Base-by-base conservation (phyloP, 768 basidiomycete genomes). In the Roridomyces roridus region DNA sequence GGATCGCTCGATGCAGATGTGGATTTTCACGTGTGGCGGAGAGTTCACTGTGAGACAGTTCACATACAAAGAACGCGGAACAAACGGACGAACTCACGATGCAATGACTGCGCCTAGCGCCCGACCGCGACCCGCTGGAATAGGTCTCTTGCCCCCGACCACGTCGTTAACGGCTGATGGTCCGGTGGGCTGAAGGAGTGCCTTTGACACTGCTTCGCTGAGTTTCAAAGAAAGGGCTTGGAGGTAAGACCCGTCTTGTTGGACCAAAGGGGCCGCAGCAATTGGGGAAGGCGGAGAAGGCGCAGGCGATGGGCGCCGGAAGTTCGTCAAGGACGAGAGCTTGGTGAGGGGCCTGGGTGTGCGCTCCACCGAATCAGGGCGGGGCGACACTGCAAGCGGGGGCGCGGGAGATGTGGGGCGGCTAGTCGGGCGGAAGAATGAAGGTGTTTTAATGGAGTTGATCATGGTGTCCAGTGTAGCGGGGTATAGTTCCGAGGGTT, bases 191-290 rank as follows among this genome's bases (percentile, higher is more conserved):
- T 87, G 87, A 20, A 82, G 78, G 46, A 93, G 77, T 4, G 90
- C 87, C 72, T 83, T 90, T 51, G 89, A 88, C 14, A 91, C 89
- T 0, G 88, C 90, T 70, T 94, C 92, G 66, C 87, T 91, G 41
- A 94, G 77, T 67, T 88, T 91, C 51, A 92, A 77, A 63, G 86
- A 80, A 41, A 93, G 82, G 55, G 85, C 83, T 68, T 92, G 88
- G 49, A 92, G 77, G 72, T 92, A 93, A 12, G 89, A 89, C 52
- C 88, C 89, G 70, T 92, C 91, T 62, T 91, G 91, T 62, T 91
- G 91, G 26, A 87, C 73, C 28, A 87, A 80, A 8, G 83, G 76
- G 4, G 77, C 68, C 5, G 78, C 75, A 12, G 73, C 62, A 4
- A 77, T 66, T 43, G 64, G 65, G 4, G 76, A 66, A 15, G 72